These are phyloP conservation scores for Fagus sylvatica DNA, from an alignment of 306 rosid species.

Conservation along the genomic window DNA sequence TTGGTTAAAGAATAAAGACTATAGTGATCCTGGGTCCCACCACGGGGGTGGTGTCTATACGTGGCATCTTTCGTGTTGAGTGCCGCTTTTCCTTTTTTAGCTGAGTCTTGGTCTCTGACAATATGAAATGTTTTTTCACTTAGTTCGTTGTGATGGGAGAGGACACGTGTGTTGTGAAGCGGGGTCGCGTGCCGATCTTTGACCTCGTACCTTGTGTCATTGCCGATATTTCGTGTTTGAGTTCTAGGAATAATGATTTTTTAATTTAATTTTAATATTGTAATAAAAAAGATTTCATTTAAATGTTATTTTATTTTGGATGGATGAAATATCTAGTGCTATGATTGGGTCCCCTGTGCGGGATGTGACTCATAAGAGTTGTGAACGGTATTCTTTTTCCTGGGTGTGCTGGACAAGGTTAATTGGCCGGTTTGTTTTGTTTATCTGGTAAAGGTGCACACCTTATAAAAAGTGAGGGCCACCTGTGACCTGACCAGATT, in stretches of 20 bases:
- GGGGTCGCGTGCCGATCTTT: conserved; percentile 40
- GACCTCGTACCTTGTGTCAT: conserved; percentile 3
- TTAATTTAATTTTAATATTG: not conserved
- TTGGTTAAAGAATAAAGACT: conserved; percentile 21
- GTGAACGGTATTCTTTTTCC: too few relatives aligned
- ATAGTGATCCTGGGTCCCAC: conserved; percentile 36
- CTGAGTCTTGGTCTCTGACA: conserved; percentile 9
- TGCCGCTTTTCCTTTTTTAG: conserved; percentile 19
- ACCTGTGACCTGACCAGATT: too few relatives aligned
- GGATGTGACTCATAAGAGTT: not conserved
- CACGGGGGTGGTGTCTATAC: conserved; percentile 28
- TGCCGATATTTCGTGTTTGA: conserved; percentile 10
- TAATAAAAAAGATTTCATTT: too few relatives aligned
- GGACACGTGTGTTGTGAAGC: conserved; percentile 36
- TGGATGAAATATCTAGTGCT: not conserved
- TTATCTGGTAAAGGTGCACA: too few relatives aligned
- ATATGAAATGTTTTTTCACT: too few relatives aligned
- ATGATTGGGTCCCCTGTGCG: not conserved
- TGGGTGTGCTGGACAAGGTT: too few relatives aligned
- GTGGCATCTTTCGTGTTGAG: conserved; percentile 48
- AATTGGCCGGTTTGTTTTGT: too few relatives aligned
- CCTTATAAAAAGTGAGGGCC: too few relatives aligned
- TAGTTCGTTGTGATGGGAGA: not conserved
- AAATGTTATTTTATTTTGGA: not conserved
- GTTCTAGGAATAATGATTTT: not conserved